Evolutionary conservation across 805 yeast species (phyloP).

Genomic region (Tetrapisispora iriomotensis): DNA sequence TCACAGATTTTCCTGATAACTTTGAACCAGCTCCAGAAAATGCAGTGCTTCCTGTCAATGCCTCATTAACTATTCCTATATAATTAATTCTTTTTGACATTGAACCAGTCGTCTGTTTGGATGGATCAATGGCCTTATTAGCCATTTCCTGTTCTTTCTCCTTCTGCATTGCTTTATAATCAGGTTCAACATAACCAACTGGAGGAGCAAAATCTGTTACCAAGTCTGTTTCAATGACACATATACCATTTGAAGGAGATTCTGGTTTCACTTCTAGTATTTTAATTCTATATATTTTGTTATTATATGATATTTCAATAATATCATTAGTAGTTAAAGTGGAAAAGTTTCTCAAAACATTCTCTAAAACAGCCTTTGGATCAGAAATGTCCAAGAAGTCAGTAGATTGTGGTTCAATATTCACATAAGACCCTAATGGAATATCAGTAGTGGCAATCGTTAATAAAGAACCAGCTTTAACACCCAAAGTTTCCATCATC

Average conservation of each 20-base stretch:
- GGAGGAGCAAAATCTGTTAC: constrained; percentile 99
- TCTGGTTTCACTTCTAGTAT: constrained; percentile 85
- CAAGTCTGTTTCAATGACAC: constrained; percentile 93
- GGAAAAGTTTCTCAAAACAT: constrained; percentile 80
- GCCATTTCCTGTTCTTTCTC: constrained; percentile 22
- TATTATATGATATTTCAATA: constrained; percentile 77
- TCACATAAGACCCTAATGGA: constrained; percentile 80
- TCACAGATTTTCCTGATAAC: constrained; percentile 46
- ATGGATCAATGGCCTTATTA: constrained; percentile 25
- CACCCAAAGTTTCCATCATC: constrained; percentile 76
- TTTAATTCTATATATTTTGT: constrained; percentile 64
- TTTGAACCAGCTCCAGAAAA: constrained; percentile 62
- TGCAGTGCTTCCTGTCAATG: constrained; percentile 21
- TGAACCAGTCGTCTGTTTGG: constrained; percentile 43
- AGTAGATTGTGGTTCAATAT: constrained; percentile 89
- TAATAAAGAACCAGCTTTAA: constrained; percentile 73
- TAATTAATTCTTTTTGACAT: constrained; percentile 64
- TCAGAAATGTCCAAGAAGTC: constrained; percentile 89
- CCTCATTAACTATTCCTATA: constrained; percentile 43
- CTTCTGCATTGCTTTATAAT: constrained; percentile 34
- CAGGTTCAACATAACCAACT: constrained; percentile 94
- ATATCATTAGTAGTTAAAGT: constrained; percentile 78
- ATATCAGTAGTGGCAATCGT: constrained; percentile 68
- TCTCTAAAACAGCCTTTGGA: constrained; percentile 94
- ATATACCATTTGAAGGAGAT: constrained; percentile 52